Base-by-base conservation (phyloP, 1,139 yeast species). In the Candida labiduridarum region DNA sequence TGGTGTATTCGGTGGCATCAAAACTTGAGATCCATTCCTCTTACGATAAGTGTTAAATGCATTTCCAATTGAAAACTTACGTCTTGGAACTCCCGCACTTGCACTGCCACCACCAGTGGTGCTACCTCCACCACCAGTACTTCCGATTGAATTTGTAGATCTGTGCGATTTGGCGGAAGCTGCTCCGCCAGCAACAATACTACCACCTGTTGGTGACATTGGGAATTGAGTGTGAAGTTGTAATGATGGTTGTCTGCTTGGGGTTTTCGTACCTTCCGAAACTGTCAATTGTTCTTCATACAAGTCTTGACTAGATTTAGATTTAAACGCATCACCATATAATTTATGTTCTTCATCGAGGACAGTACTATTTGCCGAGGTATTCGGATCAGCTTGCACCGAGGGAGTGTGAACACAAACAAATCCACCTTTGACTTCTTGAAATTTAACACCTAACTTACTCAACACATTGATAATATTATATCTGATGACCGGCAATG, bases 381-480 rank as follows among this genome's bases (percentile, higher is more conserved):
- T 30, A 18, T 41, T 30, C 19, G 41, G 6, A 43, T 62, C 62
- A 29, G 52, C 62, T 49, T 69, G 71, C 29, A 72, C 61, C 1
- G 83, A 77, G 4, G 88, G 84, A 25, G 82, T 78, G 64, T 88
- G 94, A 11, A 84, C 78, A 71, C 99, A 94, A 34, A 89, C 80
- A 66, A 94, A 94, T 0, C 98, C 99, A 50, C 98, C 98, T 62
- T 87, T 87, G 22, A 94, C 96, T 68, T 94, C 99, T 56, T 85
- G 88, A 65, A 82, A 92, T 56, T 84, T 83, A 44, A 94, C 95
- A 19, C 91, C 92, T 62, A 90, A 74, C 56, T 83, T 83, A 34
- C 84, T 84, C 65, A 94, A 78, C 1, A 89, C 95, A 31, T 84
- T 81, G 33, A 94, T 88, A 45, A 94, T 85, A 63, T 89, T 92